These are phyloP conservation scores for Ceratobasidium sp. DNA, from an alignment of 1,284 basidiomycete genomes.

Conservation along the genomic window DNA sequence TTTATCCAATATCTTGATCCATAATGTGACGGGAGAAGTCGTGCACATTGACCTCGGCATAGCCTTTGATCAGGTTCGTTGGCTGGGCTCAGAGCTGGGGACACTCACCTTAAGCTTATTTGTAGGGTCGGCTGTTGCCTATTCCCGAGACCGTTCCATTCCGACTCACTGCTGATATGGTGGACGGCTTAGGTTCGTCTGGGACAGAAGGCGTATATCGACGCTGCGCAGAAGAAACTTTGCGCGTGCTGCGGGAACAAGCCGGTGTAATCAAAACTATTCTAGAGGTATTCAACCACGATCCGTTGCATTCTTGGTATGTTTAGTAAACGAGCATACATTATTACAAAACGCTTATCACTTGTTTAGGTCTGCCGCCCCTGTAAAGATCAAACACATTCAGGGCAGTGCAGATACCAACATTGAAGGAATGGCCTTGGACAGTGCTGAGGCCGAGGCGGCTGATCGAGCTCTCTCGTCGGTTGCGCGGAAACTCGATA, in stretches of 20 bases:
- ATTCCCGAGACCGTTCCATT: conserved; percentile 95
- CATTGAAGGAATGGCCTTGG: conserved; percentile 70
- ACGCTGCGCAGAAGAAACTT: conserved; percentile 92
- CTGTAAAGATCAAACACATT: conserved; percentile 67
- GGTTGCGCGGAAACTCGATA: conserved; percentile 86
- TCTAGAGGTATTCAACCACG: conserved; percentile 96
- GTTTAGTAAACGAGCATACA: conserved; percentile 2
- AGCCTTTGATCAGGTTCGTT: conserved; percentile 90
- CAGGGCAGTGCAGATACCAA: conserved; percentile 52
- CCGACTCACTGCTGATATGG: conserved; percentile 91
- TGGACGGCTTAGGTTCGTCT: conserved; percentile 92
- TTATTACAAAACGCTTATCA: conserved; percentile 10
- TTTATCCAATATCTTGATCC: conserved; percentile 94
- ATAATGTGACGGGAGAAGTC: conserved; percentile 93
- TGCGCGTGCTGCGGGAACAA: conserved; percentile 87
- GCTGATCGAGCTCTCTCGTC: conserved; percentile 89
- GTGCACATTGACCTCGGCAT: conserved; percentile 99
- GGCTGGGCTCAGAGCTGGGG: background rate
- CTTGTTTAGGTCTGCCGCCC: conserved; percentile 75
- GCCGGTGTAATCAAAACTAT: conserved; percentile 93
- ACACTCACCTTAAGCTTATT: background rate
- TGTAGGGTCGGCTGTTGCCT: conserved; percentile 82
- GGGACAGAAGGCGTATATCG: conserved; percentile 96
- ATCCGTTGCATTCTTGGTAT: conserved; percentile 93
- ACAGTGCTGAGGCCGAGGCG: conserved; percentile 80